These are phyloP conservation scores for Phymatotrichopsis omnivora DNA, from an alignment of 2,329 filamentous ascomycete species.

Conservation along the genomic window DNA sequence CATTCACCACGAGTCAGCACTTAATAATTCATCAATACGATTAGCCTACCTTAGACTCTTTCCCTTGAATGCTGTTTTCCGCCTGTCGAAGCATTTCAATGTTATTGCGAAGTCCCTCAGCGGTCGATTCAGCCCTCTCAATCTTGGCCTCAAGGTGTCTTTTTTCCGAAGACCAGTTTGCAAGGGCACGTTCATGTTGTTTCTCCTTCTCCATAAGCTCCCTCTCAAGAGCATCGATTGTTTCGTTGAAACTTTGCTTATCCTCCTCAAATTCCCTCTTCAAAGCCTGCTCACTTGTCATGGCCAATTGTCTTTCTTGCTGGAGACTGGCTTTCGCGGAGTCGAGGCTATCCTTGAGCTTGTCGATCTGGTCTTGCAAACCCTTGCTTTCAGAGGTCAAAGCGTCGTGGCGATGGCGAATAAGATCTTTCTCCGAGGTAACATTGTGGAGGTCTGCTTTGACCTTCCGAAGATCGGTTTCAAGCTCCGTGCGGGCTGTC, in stretches of 20 bases:
- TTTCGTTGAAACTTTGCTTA: conserved; percentile 28
- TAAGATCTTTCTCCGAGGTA: conserved; percentile 53
- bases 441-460: conserved; percentile 51
- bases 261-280: conserved; percentile 58
- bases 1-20: background rate
- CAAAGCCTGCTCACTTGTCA: conserved; percentile 52
- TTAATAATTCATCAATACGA: conserved; percentile 32
- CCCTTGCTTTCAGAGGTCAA: conserved; percentile 54
- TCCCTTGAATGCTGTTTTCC: conserved; percentile 56
- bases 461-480: conserved; percentile 45
- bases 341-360: conserved; percentile 43
- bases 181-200: conserved; percentile 21
- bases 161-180: conserved; percentile 41
- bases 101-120: conserved; percentile 55
- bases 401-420: conserved; percentile 59
- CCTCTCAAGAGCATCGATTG: conserved; percentile 28
- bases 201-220: conserved; percentile 26
- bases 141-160: conserved; percentile 56
- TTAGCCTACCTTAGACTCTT: conserved; percentile 54
- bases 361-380: conserved; percentile 54
- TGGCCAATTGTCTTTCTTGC: conserved; percentile 48
- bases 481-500: conserved; percentile 36
- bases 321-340: conserved; percentile 39
- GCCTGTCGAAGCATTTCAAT: conserved; percentile 59
- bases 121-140: conserved; percentile 57